phyloP scores from a whole-genome alignment of 2,329 filamentous ascomycete species.

The Clonostachys rosea region DNA sequence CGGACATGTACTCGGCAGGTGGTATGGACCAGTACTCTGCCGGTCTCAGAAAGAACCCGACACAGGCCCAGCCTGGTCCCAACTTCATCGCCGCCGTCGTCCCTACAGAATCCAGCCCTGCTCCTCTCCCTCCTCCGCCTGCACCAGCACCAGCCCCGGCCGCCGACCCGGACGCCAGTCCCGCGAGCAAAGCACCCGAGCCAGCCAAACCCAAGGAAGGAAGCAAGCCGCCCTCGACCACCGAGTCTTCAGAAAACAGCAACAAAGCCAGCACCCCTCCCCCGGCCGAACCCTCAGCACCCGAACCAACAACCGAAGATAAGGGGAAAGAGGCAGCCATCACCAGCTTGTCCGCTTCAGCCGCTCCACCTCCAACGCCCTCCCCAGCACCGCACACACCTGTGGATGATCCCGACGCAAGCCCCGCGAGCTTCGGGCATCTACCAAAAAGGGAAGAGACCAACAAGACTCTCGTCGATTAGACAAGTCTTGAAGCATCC shows the following conservation, averaged over 20 bases:
- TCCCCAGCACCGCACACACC: background rate
- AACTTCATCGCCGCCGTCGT: background rate
- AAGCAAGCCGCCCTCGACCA: background rate
- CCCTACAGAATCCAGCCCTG: background rate
- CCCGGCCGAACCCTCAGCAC: background rate
- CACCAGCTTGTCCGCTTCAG: background rate
- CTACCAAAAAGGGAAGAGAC: conserved; percentile 5
- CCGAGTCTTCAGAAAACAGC: conserved; percentile 1
- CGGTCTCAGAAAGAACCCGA: conserved; percentile 6
- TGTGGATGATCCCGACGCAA: conserved; percentile 6
- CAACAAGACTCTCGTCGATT: conserved; percentile 1
- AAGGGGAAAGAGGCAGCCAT: conserved; percentile 1
- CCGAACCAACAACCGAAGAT: background rate
- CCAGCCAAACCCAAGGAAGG: conserved; percentile 1
- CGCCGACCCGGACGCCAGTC: conserved; percentile 3
- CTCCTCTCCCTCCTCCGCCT: background rate
- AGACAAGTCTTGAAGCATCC: background rate
- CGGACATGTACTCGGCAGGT: conserved; percentile 10
- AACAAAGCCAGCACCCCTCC: background rate
- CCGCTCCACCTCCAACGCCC: background rate
- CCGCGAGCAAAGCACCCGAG: conserved; percentile 6
- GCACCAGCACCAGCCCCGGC: background rate
- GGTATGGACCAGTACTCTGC: conserved; percentile 6
- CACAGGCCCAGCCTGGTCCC: background rate
- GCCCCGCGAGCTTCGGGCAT: conserved; percentile 6